These are phyloP conservation scores for Angomonas ambiguus DNA, from an alignment of 208 protist species.

Conservation along the genomic window DNA sequence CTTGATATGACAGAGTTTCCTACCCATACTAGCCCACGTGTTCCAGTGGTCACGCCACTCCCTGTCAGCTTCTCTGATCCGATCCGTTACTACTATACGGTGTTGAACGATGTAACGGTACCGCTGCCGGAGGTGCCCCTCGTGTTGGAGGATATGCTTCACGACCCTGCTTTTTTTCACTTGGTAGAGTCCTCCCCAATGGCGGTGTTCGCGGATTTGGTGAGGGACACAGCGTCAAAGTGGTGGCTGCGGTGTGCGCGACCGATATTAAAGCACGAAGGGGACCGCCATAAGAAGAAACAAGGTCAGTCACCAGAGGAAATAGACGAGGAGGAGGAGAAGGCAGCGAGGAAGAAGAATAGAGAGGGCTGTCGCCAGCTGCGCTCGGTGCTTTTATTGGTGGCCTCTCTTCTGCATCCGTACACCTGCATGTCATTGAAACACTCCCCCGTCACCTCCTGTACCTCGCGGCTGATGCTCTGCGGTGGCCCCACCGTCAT, in stretches of 20 bases:
- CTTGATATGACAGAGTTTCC: background rate
- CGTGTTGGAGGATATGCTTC: constrained; percentile 54
- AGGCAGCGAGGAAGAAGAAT: background rate
- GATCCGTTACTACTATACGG: constrained; percentile 28
- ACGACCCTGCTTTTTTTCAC: constrained; percentile 59
- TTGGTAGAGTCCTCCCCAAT: constrained; percentile 46
- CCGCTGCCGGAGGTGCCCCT: constrained; percentile 26
- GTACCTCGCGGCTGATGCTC: constrained; percentile 58
- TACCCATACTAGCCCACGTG: background rate
- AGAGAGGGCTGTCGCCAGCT: constrained; percentile 33
- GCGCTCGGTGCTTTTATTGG: constrained; percentile 44
- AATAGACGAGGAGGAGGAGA: background rate
- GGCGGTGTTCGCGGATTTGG: constrained; percentile 34
- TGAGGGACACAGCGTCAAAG: constrained; percentile 43
- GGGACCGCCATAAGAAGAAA: background rate
- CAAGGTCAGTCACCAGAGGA: background rate
- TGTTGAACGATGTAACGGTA: constrained; percentile 28
- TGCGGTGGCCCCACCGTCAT: constrained; percentile 67
- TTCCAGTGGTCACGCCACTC: background rate
- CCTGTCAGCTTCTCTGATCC: constrained; percentile 15
- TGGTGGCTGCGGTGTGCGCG: constrained; percentile 51
- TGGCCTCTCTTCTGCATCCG: constrained; percentile 43
- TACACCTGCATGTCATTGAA: constrained; percentile 56
- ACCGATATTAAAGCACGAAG: constrained; percentile 26
- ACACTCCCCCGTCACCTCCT: constrained; percentile 34